These are phyloP conservation scores for Hypoxylon sp. DNA, from an alignment of 2,329 filamentous ascomycete species.

Conservation along the genomic window DNA sequence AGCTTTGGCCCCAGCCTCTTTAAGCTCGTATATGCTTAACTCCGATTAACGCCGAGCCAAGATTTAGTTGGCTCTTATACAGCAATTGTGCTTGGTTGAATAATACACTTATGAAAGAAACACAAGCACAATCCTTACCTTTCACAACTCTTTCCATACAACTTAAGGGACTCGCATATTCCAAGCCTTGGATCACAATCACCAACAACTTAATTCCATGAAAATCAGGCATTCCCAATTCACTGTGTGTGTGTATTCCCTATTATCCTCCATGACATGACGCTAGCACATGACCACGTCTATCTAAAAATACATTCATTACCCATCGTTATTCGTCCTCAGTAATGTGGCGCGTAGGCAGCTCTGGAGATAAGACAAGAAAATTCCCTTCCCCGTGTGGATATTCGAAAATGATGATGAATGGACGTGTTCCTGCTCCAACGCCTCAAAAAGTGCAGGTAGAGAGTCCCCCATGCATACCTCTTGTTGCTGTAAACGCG, in stretches of 20 bases:
- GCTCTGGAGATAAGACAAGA: conserved; percentile 24
- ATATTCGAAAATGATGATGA: conserved; percentile 15
- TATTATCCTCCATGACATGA: conserved; percentile 16
- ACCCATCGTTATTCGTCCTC: conserved; percentile 35
- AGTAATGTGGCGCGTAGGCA: conserved; percentile 17
- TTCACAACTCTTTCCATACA: neutral
- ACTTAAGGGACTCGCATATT: neutral
- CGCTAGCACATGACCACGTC: conserved; percentile 10
- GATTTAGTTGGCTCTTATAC: neutral
- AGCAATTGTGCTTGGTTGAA: neutral
- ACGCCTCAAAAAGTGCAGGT: conserved; percentile 40
- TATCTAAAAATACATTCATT: conserved; percentile 38
- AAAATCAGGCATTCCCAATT: conserved; percentile 4
- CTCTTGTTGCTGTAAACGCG: conserved; percentile 30
- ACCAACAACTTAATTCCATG: neutral
- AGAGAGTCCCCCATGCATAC: conserved; percentile 41
- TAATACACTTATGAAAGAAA: neutral
- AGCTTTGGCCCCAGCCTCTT: neutral
- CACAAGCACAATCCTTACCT: too few relatives aligned
- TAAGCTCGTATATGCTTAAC: conserved; percentile 8
- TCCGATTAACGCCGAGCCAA: conserved; percentile 31
- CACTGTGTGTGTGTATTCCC: conserved; percentile 18
- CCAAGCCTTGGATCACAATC: neutral
- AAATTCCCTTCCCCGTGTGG: conserved; percentile 18
- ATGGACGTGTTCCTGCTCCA: conserved; percentile 17